phyloP scores from a whole-genome alignment of 148 eudicot genomes.

The Hydrangea macrophylla region DNA sequence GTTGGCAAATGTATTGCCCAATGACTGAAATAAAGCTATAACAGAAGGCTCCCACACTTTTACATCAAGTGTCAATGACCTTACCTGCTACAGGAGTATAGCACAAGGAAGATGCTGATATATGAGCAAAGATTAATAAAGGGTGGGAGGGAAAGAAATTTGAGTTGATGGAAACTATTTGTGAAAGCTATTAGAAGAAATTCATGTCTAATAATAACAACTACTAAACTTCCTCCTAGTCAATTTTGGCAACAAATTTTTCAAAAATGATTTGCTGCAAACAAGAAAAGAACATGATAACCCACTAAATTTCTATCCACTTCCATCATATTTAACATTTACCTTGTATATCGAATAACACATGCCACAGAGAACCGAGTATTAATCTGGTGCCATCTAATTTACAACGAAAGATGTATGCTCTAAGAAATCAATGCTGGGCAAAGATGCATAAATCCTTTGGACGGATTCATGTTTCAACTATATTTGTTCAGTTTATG shows the following conservation, averaged over 20 bases:
- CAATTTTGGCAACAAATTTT: background rate
- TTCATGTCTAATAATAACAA: background rate
- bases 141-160: background rate
- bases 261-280: too few relatives aligned
- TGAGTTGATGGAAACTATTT: too few relatives aligned
- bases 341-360: background rate
- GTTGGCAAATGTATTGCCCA: constrained; percentile 89
- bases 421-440: background rate
- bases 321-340: background rate
- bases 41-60: constrained; percentile 98
- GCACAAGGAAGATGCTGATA: constrained; percentile 6
- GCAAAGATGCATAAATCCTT: background rate
- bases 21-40: constrained; percentile 80
- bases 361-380: background rate
- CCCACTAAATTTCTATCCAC: background rate
- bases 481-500: background rate
- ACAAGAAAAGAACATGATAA: too few relatives aligned
- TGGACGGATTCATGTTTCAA: background rate
- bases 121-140: background rate
- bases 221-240: background rate
- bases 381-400: background rate
- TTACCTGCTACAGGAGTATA: constrained; percentile 51
- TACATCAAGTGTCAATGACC: constrained; percentile 97
- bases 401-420: background rate
- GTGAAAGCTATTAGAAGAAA: too few relatives aligned